Conservation (phyloP, 768 basidiomycete genomes). For the Sarcodon aspratus region DNA sequence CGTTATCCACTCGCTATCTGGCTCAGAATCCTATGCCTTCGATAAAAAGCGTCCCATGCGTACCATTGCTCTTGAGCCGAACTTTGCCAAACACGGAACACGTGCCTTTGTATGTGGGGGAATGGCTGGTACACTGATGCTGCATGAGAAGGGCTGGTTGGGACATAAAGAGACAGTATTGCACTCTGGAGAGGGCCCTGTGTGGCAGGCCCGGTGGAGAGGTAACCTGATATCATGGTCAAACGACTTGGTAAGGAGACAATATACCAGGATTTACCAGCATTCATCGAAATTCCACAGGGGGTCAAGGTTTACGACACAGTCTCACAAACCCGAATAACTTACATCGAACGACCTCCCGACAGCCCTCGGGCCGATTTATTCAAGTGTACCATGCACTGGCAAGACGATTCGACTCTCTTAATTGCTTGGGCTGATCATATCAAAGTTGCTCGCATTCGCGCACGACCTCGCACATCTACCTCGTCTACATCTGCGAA, state of each 20-base stretch:
- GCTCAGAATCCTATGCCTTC: constrained; percentile 72
- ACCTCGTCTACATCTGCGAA: constrained; percentile 31
- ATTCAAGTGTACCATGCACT: constrained; percentile 85
- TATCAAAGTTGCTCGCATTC: constrained; percentile 70
- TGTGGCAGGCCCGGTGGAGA: constrained; percentile 87
- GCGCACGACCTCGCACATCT: constrained; percentile 40
- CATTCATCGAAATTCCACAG: constrained; percentile 22
- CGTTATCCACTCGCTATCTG: constrained; percentile 72
- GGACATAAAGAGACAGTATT: constrained; percentile 85
- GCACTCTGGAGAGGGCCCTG: constrained; percentile 83
- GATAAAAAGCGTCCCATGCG: constrained; percentile 91
- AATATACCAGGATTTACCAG: not conserved
- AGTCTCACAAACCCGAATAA: constrained; percentile 62
- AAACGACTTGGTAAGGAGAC: constrained; percentile 64
- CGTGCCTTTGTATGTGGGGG: constrained; percentile 87
- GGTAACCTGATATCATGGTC: constrained; percentile 90
- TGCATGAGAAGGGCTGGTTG: constrained; percentile 94
- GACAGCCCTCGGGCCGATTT: constrained; percentile 88
- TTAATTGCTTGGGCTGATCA: constrained; percentile 91
- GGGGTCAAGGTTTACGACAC: constrained; percentile 94
- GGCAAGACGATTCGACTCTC: constrained; percentile 88
- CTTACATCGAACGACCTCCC: constrained; percentile 72
- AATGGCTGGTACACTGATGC: constrained; percentile 73
- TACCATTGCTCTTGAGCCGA: constrained; percentile 81
- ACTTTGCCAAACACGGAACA: constrained; percentile 68